Base-by-base conservation (phyloP, 495 filamentous ascomycete species). In the Aspergillus cristatus region DNA sequence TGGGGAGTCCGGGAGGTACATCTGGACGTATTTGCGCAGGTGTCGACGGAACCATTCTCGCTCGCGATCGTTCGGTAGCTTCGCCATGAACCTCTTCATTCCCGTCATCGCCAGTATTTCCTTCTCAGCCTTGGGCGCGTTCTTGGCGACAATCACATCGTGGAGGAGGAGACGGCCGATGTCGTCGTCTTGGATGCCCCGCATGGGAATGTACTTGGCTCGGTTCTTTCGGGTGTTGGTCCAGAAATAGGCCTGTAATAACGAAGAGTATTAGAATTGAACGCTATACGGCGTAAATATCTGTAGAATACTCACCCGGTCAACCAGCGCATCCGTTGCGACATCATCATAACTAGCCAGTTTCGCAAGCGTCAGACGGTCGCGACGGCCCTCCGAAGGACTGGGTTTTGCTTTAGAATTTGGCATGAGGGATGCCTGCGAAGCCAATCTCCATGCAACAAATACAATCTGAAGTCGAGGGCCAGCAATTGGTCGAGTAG, bases 281-380 rank as follows among this genome's bases (percentile, higher is more conserved):
- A 31, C n/a, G 10, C n/a, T 15, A 18, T 24, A 20, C 7, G 11
- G 43, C 28, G 12, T 8, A 14, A 24, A 18, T 10, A n/a, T 13
- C 10, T 41, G n/a, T 35, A 14, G 33, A 14, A 29, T 17, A 70
- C 85, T 56, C 72, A 96, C 91, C 60, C 85, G 84, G 63, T 99
- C 91, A 29, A 99, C 78, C 24, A 99, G 80, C 41, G 84, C 82
- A 78, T 99, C 93, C 0, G 91, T 97, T 45, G 94, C 72, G 47
- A 99, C 78, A 57, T 99, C 91, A 63, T 99, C 91, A 67, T 96
- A 96, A 39, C 82, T 81, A 18, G 86, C 79, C 41, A 99, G 67
- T 64, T 95, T 88, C 28, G 76, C 76, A 40, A 96, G 67, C 10
- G 86, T 94, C 45, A 97, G 67, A 48, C 76, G 79, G 43, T 83